Conservation (phyloP, 345 rosid genomes). For the Hirschfeldia incana region DNA sequence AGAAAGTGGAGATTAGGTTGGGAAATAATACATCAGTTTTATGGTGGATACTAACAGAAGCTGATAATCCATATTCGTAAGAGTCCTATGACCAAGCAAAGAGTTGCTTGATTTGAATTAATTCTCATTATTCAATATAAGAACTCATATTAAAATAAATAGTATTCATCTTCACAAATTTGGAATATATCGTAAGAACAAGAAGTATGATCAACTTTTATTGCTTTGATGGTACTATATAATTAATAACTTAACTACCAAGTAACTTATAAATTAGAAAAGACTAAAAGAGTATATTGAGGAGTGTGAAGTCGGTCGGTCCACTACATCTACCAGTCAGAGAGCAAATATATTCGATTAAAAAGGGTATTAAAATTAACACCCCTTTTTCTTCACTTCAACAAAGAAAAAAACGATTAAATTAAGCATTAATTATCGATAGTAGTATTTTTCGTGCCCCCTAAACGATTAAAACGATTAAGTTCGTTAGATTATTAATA, state of each 20-base stretch:
- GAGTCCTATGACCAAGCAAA: not conserved
- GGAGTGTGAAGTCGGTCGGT: constrained; percentile 1
- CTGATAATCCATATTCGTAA: not conserved
- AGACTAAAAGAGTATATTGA: not conserved
- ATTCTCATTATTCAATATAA: not conserved
- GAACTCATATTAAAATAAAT: not conserved
- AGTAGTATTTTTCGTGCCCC: not conserved
- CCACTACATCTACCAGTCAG: constrained; percentile 11
- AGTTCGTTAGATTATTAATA: not conserved
- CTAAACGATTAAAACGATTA: not conserved
- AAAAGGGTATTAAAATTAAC: not conserved
- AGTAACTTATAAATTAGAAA: not conserved
- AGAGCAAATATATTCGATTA: not conserved
- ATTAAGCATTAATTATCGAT: not conserved
- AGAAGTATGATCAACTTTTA: not conserved
- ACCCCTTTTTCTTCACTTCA: not conserved
- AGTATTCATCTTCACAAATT: not conserved
- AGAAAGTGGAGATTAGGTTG: not conserved
- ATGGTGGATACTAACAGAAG: not conserved
- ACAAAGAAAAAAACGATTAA: not conserved
- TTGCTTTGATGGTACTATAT: not conserved
- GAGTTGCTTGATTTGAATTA: not conserved
- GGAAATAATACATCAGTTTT: not conserved
- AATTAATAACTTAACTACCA: constrained; percentile 6
- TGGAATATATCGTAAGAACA: not conserved